These are phyloP conservation scores for Nothopassalora personata DNA, from an alignment of 2,329 filamentous ascomycete species.

Conservation along the genomic window DNA sequence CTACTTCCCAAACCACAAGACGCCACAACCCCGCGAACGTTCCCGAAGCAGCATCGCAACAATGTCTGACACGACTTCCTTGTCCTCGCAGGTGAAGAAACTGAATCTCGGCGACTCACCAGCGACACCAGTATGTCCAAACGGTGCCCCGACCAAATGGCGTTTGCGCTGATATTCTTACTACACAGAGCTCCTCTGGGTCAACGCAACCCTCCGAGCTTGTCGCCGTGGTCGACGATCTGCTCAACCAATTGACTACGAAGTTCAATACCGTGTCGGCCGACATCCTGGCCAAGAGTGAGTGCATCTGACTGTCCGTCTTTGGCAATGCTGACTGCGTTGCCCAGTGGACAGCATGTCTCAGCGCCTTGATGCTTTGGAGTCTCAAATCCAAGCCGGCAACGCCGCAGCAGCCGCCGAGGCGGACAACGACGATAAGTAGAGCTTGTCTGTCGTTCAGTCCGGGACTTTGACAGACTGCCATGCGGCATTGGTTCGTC, in stretches of 20 bases:
- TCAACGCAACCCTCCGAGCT: conserved; percentile 57
- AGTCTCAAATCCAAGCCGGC: conserved; percentile 62
- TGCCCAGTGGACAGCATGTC: conserved; percentile 90
- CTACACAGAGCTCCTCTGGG: background rate
- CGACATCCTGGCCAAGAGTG: conserved; percentile 85
- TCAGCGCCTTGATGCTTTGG: conserved; percentile 74
- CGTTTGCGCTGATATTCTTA: background rate
- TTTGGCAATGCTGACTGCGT: background rate
- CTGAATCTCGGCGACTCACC: conserved; percentile 14
- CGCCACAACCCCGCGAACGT: no score
- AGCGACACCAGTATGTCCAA: background rate
- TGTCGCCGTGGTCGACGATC: conserved; percentile 75
- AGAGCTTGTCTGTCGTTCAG: background rate
- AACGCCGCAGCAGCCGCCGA: conserved; percentile 30
- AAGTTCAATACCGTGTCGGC: conserved; percentile 82
- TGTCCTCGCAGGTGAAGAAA: conserved; percentile 25
- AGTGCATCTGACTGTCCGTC: conserved; percentile 29
- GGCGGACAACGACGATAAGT: conserved; percentile 3
- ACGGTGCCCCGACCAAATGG: no score
- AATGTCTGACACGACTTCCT: conserved; percentile 16
- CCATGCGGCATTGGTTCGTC: background rate
- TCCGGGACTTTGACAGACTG: background rate
- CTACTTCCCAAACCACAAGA: background rate
- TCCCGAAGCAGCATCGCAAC: background rate
- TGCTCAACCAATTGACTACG: conserved; percentile 74